A percentile compares a stretch with the other conserved stretches of the same genome.
Evolutionary conservation across 169 alveolate species (phyloP).

Genomic region (Besnoitia besnoiti): DNA sequence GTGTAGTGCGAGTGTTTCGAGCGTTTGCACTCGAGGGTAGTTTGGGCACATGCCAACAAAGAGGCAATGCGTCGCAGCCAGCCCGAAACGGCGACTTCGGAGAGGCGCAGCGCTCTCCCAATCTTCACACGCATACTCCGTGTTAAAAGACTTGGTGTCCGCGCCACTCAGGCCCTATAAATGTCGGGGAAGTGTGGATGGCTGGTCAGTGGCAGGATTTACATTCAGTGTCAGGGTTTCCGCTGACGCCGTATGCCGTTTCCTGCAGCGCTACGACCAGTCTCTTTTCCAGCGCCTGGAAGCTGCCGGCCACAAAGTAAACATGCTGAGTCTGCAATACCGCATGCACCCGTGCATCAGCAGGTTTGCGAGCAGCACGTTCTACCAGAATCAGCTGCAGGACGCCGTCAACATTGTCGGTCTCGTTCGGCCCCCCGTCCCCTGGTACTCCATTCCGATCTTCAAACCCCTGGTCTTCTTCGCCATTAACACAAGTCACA

Average conservation of each 20-base stretch:
- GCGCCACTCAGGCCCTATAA: too few relatives aligned
- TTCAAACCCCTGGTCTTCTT: slow-evolving; percentile 89
- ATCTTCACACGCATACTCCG: too few relatives aligned
- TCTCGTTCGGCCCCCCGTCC: slow-evolving; percentile 77
- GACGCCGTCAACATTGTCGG: slow-evolving; percentile 68
- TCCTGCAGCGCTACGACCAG: slow-evolving; percentile 81
- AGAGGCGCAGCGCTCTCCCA: too few relatives aligned
- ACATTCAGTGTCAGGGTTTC: too few relatives aligned
- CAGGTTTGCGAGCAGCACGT: slow-evolving; percentile 91
- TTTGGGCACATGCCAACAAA: too few relatives aligned
- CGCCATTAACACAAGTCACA: slow-evolving; percentile 85
- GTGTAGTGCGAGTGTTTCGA: too few relatives aligned
- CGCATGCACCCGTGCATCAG: slow-evolving; percentile 98
- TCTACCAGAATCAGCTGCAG: slow-evolving; percentile 73
- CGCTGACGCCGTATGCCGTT: background rate
- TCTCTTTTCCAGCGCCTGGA: slow-evolving; percentile 92
- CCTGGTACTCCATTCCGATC: slow-evolving; percentile 87
- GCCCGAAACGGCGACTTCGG: too few relatives aligned
- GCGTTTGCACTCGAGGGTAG: too few relatives aligned
- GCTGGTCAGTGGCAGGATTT: too few relatives aligned
- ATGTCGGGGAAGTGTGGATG: too few relatives aligned
- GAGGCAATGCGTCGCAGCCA: too few relatives aligned
- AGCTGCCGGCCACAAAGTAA: slow-evolving; percentile 84
- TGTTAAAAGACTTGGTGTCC: too few relatives aligned
- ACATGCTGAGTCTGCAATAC: slow-evolving; percentile 91